Base-by-base conservation (phyloP, 108 stramenopile species). In the Poteriospumella lacustris region DNA sequence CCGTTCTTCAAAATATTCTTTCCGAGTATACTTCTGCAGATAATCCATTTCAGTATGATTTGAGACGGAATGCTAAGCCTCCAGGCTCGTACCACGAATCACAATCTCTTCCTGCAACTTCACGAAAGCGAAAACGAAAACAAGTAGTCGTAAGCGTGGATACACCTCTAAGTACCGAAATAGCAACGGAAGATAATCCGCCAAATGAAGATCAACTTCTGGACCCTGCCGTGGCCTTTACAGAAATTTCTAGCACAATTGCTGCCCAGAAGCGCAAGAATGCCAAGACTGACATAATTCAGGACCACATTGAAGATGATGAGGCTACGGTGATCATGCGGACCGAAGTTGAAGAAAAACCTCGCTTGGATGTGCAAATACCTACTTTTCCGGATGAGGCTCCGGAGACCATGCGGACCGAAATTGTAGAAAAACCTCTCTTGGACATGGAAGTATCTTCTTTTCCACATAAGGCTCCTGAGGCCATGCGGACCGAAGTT, bases 31-130 rank as follows among this genome's bases (percentile, higher is more conserved):
- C 47, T 52, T 52, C 47, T 52, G 47, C 47, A 52, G 47, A 52
- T 52, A 52, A 52, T 52, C 47, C 47, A 52, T 52, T 52, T 52
- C 47, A 52, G 47, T 52, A 52, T 52, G 47, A 52, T 52, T 52
- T 52, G 47, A 52, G 47, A 52, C 47, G 47, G 47, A 52, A 52
- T 52, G 47, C 47, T 52, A 52, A 52, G 47, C 47, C 47, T 52
- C 47, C 47, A 52, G 47, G 47, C 47, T 52, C 47, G 47, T 52
- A 52, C 47, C 47, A 52, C 47, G 47, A 52, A 52, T 52, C 47
- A 52, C 47, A 52, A 52, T 52, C 47, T 52, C 47, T 52, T 52
- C 47, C 47, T 52, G 47, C 47, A 52, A 52, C 47, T 52, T 52
- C 47, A 52, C 47, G 47, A 52, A 52, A 52, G 47, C 47, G 47